Base-by-base conservation (phyloP, 2,329 filamentous ascomycete genomes). In the Penicillium sp. region DNA sequence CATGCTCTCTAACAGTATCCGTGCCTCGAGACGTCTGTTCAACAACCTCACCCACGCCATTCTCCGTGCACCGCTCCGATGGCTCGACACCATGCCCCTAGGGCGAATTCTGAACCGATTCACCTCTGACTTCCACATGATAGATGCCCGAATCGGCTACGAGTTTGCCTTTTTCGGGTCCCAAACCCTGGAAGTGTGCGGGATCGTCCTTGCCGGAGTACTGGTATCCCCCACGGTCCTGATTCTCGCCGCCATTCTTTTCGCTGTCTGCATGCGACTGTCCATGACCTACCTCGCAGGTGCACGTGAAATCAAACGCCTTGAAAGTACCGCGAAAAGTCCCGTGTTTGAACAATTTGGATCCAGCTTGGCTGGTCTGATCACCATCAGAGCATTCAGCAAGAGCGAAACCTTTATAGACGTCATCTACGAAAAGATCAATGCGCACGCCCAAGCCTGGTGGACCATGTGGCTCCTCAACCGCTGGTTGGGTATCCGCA, bases 311-410 rank as follows among this genome's bases (percentile, higher is more conserved):
- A 76, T 86, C 51, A 91, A 90, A 69, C 77, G 88, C 4, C 76
- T 91, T 1, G 87, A 91, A 65, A 88, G 83, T 54, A 88, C 79
- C 3, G 79, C 82, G 47, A 90, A 89, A 66, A 87, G 83, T 0
- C 88, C 88, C 0, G 82, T 91, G 1, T 90, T 89, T 57, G 87
- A 91, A 64, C 82, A 88, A 52, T 90, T 91, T 58, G 84, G 83
- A 9, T 82, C 85, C 1, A 81, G 85, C 0, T 76, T 91, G 8
- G 78, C 80, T 0, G 88, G 88, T 4, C 80, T 93, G 13, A 75
- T 81, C 1, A 90, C 87, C 0, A 88, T 93, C 45, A 81, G 88
- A 9, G 84, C 85, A 0, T 91, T 87, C 56, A 81, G 82, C 54
- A 89, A 88, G 70, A 72, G 75, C 0, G 74, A 81, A 18, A 75